Percentiles rank a stretch among this genome's conserved stretches.
Conservation (phyloP, 2,329 filamentous ascomycete genomes). For the Alternaria consortialis region DNA sequence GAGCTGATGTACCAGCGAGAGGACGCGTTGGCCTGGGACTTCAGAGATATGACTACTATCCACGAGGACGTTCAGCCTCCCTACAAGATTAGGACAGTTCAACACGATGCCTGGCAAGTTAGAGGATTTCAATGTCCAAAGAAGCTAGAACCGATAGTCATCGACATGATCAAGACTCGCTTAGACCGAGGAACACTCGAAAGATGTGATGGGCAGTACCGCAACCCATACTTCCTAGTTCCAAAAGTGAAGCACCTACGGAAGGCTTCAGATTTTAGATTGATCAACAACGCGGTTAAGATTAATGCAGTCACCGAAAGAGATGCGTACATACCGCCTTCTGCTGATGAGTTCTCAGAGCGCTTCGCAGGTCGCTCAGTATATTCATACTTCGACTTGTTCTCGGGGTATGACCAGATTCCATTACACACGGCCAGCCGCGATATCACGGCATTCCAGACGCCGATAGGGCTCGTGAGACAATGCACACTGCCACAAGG, state of each 20-base stretch:
- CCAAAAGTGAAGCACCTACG: slow-evolving; percentile 1
- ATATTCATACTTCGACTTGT: no score
- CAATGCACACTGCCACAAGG: not conserved
- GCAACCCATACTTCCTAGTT: slow-evolving; percentile 1
- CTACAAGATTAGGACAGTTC: not conserved
- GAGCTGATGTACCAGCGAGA: no score
- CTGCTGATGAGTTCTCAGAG: not conserved
- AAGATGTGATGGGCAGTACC: slow-evolving; percentile 1
- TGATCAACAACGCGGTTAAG: slow-evolving; percentile 3
- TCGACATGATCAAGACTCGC: not conserved
- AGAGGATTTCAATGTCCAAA: not conserved
- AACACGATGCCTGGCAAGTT: not conserved
- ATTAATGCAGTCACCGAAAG: not conserved
- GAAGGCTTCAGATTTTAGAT: not conserved
- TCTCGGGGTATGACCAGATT: slow-evolving; percentile 3
- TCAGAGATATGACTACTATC: no score
- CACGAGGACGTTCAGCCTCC: no score
- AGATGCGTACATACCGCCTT: not conserved
- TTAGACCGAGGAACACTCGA: not conserved
- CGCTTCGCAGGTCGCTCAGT: not conserved
- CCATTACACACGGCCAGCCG: not conserved
- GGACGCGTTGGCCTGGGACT: no score
- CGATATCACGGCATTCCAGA: not conserved
- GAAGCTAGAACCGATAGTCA: not conserved
- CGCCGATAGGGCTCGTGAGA: not conserved